These are phyloP conservation scores for Paxillus ammoniavirescens DNA, from an alignment of 768 basidiomycete species.

Conservation along the genomic window DNA sequence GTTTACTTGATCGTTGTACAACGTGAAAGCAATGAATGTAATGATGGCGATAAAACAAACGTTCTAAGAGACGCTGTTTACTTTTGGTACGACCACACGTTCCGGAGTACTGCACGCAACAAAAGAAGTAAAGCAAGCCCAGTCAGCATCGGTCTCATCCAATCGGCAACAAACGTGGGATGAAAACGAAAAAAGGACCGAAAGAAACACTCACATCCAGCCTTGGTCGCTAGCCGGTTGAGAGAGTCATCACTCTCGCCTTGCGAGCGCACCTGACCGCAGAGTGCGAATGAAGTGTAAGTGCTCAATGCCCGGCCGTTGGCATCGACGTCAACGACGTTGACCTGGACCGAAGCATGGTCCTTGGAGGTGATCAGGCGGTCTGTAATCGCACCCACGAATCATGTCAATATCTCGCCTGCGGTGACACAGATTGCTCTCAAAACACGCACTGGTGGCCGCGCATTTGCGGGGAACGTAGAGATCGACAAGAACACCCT, in stretches of 20 bases:
- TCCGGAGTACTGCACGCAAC: constrained; percentile 74
- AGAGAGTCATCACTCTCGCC: constrained; percentile 96
- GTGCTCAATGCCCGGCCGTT: constrained; percentile 76
- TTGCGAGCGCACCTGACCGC: constrained; percentile 89
- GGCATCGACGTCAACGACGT: constrained; percentile 91
- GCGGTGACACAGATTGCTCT: background rate
- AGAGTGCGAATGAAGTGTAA: constrained; percentile 90
- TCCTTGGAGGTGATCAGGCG: constrained; percentile 99
- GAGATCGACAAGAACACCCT: constrained; percentile 99
- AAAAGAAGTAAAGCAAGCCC: background rate
- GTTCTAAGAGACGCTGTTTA: constrained; percentile 40
- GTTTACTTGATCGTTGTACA: constrained; percentile 5
- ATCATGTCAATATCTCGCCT: constrained; percentile 2
- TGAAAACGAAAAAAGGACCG: background rate
- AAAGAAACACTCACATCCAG: constrained; percentile 72
- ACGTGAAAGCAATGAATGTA: background rate
- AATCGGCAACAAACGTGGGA: background rate
- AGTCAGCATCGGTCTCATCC: constrained; percentile 8
- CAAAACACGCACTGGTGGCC: constrained; percentile 78
- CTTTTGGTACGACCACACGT: constrained; percentile 96
- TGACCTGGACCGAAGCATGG: constrained; percentile 97
- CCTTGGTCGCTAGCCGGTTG: constrained; percentile 94
- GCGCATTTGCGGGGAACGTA: constrained; percentile 99
- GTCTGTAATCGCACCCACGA: constrained; percentile 47
- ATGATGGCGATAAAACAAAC: constrained; percentile 18